Percentiles rank a stretch among this genome's conserved stretches.
These are phyloP conservation scores for Kodamaea jinghongensis DNA, from an alignment of 805 yeast genomes.

Conservation along the genomic window DNA sequence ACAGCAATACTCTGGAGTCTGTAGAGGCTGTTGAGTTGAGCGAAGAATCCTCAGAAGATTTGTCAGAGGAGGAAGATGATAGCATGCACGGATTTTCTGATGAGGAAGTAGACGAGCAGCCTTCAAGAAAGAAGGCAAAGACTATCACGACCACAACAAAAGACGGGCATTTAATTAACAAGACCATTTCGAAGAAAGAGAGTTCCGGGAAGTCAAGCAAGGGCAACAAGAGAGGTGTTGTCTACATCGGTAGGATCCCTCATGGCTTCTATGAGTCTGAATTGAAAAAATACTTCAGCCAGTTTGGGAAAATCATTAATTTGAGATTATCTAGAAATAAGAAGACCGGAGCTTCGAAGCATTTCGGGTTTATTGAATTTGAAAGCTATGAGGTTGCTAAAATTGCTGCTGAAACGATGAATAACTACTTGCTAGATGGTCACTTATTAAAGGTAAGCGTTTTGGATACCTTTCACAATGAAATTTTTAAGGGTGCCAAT, in stretches of 20 bases:
- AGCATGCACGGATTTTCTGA: slow-evolving; percentile 23
- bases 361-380: slow-evolving; percentile 89
- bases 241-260: slow-evolving; percentile 91
- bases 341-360: slow-evolving; percentile 87
- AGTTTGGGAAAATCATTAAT: slow-evolving; percentile 83
- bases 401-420: slow-evolving; percentile 93
- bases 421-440: slow-evolving; percentile 85
- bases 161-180: slow-evolving; percentile 23
- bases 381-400: slow-evolving; percentile 70
- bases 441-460: slow-evolving; percentile 69
- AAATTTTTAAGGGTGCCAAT: slow-evolving; percentile 58
- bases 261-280: slow-evolving; percentile 86
- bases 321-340: slow-evolving; percentile 84
- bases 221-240: slow-evolving; percentile 51
- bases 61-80: slow-evolving; percentile 22
- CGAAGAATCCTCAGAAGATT: slow-evolving; percentile 14
- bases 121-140: slow-evolving; percentile 22
- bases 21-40: slow-evolving; percentile 22
- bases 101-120: slow-evolving; percentile 27
- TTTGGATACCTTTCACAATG: slow-evolving; percentile 55
- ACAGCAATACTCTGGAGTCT: slow-evolving; percentile 18
- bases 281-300: slow-evolving; percentile 75
- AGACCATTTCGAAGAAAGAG: slow-evolving; percentile 8
- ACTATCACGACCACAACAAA: slow-evolving; percentile 8
- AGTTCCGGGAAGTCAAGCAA: slow-evolving; percentile 21